Evolutionary conservation across 176 grass and related monocot species (phyloP).

Genomic region (Zea luxurians): DNA sequence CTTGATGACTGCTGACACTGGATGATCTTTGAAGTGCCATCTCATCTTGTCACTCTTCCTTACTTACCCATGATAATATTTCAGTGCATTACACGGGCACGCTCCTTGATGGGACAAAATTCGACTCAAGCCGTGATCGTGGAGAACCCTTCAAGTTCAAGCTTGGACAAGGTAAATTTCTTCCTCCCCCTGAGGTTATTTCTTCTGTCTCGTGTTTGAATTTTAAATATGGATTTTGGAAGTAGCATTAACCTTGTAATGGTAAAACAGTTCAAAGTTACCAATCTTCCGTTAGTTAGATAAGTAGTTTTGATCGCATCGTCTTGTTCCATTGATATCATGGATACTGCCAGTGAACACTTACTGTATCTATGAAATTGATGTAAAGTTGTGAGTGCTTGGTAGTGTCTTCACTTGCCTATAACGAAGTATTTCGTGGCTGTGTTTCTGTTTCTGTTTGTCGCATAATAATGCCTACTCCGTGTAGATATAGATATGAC

Average conservation of each 20-base stretch:
- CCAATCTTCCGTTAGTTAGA: background rate
- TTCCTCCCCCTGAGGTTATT: background rate
- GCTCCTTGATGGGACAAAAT: constrained; percentile 95
- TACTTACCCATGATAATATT: constrained; percentile 33
- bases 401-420: background rate
- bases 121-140: constrained; percentile 90
- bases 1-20: background rate
- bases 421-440: no score
- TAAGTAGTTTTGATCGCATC: background rate
- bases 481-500: background rate
- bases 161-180: constrained; percentile 80
- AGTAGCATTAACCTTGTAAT: background rate
- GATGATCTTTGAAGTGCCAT: background rate
- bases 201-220: background rate
- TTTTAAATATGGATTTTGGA: background rate
- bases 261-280: background rate
- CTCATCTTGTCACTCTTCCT: constrained; percentile 6
- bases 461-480: background rate
- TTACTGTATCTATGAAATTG: background rate
- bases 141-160: constrained; percentile 88
- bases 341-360: background rate
- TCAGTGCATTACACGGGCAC: constrained; percentile 97
- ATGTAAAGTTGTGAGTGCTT: background rate
- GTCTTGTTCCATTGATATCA: no score
- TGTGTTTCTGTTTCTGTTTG: background rate